Evolutionary conservation across 2,329 filamentous ascomycete species (phyloP), one percentile per base, ranked within the genome.

Genomic region (Diplodia mutila): DNA sequence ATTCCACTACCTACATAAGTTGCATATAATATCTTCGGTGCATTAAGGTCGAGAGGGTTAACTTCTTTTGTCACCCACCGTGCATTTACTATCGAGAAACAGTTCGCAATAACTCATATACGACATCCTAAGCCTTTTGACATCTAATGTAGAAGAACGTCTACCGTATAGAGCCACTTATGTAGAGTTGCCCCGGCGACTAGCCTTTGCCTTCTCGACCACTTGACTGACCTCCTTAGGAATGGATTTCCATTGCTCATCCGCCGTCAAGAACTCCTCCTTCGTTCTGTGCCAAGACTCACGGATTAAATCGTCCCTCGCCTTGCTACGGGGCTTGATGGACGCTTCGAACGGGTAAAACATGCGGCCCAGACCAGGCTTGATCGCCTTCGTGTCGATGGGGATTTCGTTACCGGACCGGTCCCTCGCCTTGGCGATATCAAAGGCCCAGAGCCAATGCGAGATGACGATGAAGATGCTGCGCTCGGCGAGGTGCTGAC

Each of bases 401-500:
- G 29, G 29, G 11, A 55, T 55, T 29, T 39, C 53, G 18, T 55
- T 37, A 14, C 53, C n/a, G 6, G n/a, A 21, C 18, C 16, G 18
- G 11, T 39, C 53, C 18, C 18, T 55, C 27, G 27, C 52, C 29
- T 34, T 55, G 11, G 4, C 34, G n/a, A 46, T 67, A 4, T 77
- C 68, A 69, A 79, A 77, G 2, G 72, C 75, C 78, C 77, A 80
- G 0, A 79, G 68, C 9, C 78, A 16, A 3, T 74, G 70, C 4
- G 77, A 70, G 4, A 79, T 74, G 8, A 71, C 73, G 2, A 79
- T 69, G n/a, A 74, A 75, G 5, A 78, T 68, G 16, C 66, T 72
- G 6, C 75, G 71, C 61, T 76, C 72, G 3, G 75, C 78, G 42
- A 80, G 74, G 57, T 80, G 77, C 70, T 77, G 78, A 11, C 78